Conservation (phyloP, 1,284 basidiomycete genomes). For the Amylostereum chailletii region DNA sequence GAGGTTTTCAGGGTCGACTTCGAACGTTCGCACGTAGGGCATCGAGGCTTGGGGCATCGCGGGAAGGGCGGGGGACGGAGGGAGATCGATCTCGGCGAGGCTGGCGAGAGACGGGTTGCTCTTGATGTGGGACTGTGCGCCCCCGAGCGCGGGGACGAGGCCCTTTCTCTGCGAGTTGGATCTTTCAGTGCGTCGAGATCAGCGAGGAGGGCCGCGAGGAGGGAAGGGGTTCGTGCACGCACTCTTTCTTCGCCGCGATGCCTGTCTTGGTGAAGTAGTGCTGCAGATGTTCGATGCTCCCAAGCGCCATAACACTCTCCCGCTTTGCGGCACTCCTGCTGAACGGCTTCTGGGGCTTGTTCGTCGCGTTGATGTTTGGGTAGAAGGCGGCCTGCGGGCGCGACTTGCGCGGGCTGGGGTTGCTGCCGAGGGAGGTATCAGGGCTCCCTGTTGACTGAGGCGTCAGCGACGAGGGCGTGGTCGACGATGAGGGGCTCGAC, state of each 20-base stretch:
- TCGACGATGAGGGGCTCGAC: slow-evolving; percentile 23
- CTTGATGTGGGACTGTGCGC: slow-evolving; percentile 30
- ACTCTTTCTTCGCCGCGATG: slow-evolving; percentile 64
- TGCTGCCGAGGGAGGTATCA: slow-evolving; percentile 12
- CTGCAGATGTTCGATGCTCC: slow-evolving; percentile 82
- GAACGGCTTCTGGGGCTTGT: slow-evolving; percentile 74
- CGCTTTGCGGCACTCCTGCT: slow-evolving; percentile 79
- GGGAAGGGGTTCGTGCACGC: slow-evolving; percentile 21
- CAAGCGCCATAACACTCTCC: slow-evolving; percentile 79
- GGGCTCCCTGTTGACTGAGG: slow-evolving; percentile 39
- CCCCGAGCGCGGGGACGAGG: slow-evolving; percentile 68
- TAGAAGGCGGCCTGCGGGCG: slow-evolving; percentile 66
- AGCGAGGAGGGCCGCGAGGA: too few relatives aligned
- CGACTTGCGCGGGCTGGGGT: slow-evolving; percentile 27
- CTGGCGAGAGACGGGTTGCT: slow-evolving; percentile 28
- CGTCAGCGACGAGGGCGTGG: slow-evolving; percentile 36
- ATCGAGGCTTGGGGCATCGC: slow-evolving; percentile 35
- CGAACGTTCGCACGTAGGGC: slow-evolving; percentile 50
- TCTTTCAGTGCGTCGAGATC: slow-evolving; percentile 21
- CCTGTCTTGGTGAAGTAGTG: slow-evolving; percentile 85
- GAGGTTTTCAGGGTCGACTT: slow-evolving; percentile 64
- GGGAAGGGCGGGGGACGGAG: slow-evolving; percentile 59
- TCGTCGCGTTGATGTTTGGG: slow-evolving; percentile 58
- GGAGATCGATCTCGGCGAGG: slow-evolving; percentile 46
- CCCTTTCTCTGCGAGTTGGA: slow-evolving; percentile 47